phyloP scores from a whole-genome alignment of 1,284 basidiomycete species.

The Fomitiporia mediterranea region DNA sequence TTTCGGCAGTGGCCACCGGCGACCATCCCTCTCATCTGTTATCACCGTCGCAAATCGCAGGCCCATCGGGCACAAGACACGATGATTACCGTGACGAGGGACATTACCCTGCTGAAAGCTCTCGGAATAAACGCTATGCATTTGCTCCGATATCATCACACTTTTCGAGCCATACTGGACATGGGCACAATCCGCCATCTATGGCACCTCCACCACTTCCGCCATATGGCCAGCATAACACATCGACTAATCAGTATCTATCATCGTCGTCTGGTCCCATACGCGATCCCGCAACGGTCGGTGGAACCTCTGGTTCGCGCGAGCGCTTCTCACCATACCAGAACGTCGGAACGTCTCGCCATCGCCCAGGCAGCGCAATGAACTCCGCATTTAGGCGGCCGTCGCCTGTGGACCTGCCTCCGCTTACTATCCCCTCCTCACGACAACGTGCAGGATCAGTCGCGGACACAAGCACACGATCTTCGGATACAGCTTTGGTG shows the following conservation, averaged over 20 bases:
- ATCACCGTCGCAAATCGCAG: constrained; percentile 10
- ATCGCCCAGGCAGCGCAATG: background rate
- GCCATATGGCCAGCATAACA: background rate
- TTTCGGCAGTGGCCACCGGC: constrained; percentile 3
- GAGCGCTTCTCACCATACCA: constrained; percentile 17
- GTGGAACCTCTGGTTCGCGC: background rate
- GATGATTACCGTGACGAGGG: background rate
- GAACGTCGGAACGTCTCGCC: background rate
- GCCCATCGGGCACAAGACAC: constrained; percentile 13
- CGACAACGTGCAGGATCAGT: constrained; percentile 3
- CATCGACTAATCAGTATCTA: background rate
- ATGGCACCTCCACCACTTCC: constrained; percentile 9
- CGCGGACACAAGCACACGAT: background rate
- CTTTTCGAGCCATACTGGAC: background rate
- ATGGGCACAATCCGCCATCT: background rate
- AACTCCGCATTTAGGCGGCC: constrained; percentile 1
- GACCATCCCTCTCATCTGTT: constrained; percentile 4
- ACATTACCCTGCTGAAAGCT: background rate
- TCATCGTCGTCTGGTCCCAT: constrained; percentile 1
- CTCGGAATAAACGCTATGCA: constrained; percentile 1
- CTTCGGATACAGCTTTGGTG: background rate
- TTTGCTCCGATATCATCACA: background rate
- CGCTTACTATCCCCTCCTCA: constrained; percentile 17
- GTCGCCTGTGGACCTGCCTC: constrained; percentile 16
- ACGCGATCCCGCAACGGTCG: constrained; percentile 4